Evolutionary conservation across 1,284 basidiomycete species (phyloP), one percentile per base, ranked within the genome.

Genomic region (Tranzscheliella williamsii): DNA sequence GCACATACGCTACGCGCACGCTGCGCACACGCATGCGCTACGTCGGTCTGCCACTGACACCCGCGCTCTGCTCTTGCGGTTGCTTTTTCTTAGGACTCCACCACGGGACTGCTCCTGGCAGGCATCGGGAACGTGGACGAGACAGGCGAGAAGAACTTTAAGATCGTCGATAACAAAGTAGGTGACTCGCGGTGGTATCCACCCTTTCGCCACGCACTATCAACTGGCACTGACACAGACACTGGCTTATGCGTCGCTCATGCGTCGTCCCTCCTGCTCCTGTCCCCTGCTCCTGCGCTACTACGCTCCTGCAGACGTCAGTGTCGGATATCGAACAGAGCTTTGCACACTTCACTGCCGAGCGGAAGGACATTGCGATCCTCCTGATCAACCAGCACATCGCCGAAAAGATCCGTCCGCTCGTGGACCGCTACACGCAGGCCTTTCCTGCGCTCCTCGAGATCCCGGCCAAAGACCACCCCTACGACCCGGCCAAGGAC

Each of bases 401-500:
- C 61, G 75, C 80, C 64, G 95, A 98, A 81, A 91, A 90, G 83
- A 99, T 99, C 70, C 83, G 95, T 39, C 91, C 92, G 0, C 86
- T 89, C 2, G 91, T 98, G 15, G 95, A 99, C 80, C 87, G 87
- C 67, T 98, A 98, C 78, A 87, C 90, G 58, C 89, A 93, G 77
- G 87, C 94, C 0, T 99, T 99, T 81, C 95, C 95, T 18, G 91
- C 95, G 0, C 79, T 99, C 26, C 85, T 99, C 18, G 95, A 99
- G 80, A 98, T 98, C 63, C 95, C 95, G 16, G 90, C 89, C 42
- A 94, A 94, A 78, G 91, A 81, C 26, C 79, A 80, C 44, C 80
- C 80, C 0, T 81, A 81, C 51, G 80, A 99, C 80, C 95, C 95
- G 5, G 85, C 87, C 9, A 98, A 97, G 80, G 95, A 99, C 78